Evolutionary conservation across 2,329 filamentous ascomycete genomes (phyloP).

Genomic region (Xylaria arbuscula): DNA sequence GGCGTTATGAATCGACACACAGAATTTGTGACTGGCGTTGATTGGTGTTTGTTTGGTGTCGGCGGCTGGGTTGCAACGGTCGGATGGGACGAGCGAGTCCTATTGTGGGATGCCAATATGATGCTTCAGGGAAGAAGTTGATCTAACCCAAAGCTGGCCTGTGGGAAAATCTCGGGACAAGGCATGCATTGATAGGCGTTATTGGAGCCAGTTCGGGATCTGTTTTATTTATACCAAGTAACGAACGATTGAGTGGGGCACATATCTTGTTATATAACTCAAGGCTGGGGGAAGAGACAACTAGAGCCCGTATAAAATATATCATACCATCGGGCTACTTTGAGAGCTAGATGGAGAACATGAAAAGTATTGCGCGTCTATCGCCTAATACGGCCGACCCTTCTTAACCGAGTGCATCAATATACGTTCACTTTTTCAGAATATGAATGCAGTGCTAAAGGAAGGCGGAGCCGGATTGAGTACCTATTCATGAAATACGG

Average conservation of each 20-base stretch:
- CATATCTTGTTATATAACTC: neutral
- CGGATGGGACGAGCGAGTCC: constrained; percentile 91
- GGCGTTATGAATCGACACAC: constrained; percentile 93
- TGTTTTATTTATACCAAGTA: constrained; percentile 34
- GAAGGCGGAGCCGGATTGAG: no score
- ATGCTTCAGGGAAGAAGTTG: constrained; percentile 44
- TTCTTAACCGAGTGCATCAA: no score
- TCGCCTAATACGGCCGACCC: no score
- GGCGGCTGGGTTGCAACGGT: constrained; percentile 96
- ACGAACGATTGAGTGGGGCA: constrained; percentile 3
- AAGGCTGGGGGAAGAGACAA: neutral
- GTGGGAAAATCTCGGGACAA: neutral
- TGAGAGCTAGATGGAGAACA: neutral
- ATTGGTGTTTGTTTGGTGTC: constrained; percentile 96
- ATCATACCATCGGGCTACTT: neutral
- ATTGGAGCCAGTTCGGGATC: constrained; percentile 19
- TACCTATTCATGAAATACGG: no score
- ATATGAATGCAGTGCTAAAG: no score
- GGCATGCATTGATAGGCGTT: constrained; percentile 37
- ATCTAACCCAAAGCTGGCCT: neutral
- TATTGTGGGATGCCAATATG: constrained; percentile 86
- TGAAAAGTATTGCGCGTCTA: no score
- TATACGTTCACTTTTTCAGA: no score
- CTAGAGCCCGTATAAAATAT: neutral
- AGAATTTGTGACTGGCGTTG: constrained; percentile 94